These are phyloP conservation scores for Brassica carinata DNA, from an alignment of 345 rosid species.

Conservation along the genomic window DNA sequence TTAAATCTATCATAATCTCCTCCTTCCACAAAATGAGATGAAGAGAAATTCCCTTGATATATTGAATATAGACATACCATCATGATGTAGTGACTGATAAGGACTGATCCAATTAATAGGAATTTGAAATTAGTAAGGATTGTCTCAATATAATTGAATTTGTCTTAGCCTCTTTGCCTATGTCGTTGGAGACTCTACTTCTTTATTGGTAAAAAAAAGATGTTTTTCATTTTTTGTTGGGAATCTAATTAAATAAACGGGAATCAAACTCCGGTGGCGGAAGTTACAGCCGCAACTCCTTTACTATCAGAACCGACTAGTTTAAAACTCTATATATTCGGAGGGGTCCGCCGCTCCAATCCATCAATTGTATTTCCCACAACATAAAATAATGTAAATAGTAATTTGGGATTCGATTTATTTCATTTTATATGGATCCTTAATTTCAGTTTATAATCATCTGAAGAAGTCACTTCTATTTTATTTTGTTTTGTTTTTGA, in stretches of 20 bases:
- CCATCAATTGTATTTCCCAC: constrained; percentile 1
- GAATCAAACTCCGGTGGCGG: no score
- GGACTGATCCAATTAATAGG: not conserved
- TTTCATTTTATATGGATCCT: not conserved
- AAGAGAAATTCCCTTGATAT: not conserved
- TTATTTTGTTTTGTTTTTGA: not conserved
- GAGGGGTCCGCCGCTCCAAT: not conserved
- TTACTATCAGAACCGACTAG: no score
- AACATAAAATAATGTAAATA: not conserved
- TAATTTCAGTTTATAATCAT: not conserved
- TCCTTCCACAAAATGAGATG: not conserved
- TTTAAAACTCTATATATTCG: no score
- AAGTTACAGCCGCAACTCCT: no score
- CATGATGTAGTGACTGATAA: constrained; percentile 1
- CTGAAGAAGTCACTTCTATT: not conserved
- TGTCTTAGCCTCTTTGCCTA: not conserved
- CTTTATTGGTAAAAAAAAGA: no score
- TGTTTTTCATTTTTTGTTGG: no score
- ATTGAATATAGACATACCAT: not conserved
- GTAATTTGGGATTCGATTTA: not conserved
- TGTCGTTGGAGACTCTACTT: not conserved
- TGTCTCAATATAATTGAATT: not conserved
- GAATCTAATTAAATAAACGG: no score
- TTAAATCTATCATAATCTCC: not conserved
- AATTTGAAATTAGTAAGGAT: constrained; percentile 8